Evolutionary conservation across 768 basidiomycete species (phyloP).

Genomic region (Boletus subparvulus): DNA sequence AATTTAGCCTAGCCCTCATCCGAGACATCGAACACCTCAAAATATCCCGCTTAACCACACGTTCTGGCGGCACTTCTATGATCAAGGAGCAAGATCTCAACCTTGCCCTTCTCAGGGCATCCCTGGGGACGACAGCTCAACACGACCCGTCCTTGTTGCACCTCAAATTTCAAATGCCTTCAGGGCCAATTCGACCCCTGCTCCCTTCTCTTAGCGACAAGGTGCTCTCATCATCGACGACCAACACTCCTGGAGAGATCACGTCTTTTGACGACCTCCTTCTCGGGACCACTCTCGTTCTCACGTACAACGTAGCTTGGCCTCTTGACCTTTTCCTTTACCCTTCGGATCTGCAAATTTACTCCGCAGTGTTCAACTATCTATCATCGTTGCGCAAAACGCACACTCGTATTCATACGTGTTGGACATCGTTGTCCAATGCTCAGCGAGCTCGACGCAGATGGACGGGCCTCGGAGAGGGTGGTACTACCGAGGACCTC

Average conservation of each 20-base stretch:
- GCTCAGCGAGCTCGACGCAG: constrained; percentile 78
- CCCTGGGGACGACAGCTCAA: constrained; percentile 84
- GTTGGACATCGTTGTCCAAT: constrained; percentile 85
- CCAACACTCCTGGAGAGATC: constrained; percentile 37
- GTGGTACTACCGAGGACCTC: constrained; percentile 73
- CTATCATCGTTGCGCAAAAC: constrained; percentile 82
- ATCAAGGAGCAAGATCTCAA: constrained; percentile 91
- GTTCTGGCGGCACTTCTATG: constrained; percentile 64
- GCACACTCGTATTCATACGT: constrained; percentile 73
- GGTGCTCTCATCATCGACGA: constrained; percentile 42
- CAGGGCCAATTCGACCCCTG: constrained; percentile 78
- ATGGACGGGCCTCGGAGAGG: constrained; percentile 87
- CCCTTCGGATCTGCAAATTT: constrained; percentile 67
- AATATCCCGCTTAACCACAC: constrained; percentile 68
- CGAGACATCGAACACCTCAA: constrained; percentile 86
- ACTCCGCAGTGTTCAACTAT: constrained; percentile 78
- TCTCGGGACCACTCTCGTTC: constrained; percentile 71
- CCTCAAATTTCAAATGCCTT: constrained; percentile 74
- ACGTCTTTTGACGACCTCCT: constrained; percentile 70
- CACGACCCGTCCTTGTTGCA: constrained; percentile 75
- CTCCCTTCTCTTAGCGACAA: constrained; percentile 64
- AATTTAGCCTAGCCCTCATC: constrained; percentile 81
- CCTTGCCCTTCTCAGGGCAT: constrained; percentile 82
- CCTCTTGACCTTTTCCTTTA: constrained; percentile 89
- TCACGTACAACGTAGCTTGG: constrained; percentile 77